Percentiles rank a stretch among this genome's conserved stretches.
These are phyloP conservation scores for Linum lewisii DNA, from an alignment of 345 rosid species.

Conservation along the genomic window DNA sequence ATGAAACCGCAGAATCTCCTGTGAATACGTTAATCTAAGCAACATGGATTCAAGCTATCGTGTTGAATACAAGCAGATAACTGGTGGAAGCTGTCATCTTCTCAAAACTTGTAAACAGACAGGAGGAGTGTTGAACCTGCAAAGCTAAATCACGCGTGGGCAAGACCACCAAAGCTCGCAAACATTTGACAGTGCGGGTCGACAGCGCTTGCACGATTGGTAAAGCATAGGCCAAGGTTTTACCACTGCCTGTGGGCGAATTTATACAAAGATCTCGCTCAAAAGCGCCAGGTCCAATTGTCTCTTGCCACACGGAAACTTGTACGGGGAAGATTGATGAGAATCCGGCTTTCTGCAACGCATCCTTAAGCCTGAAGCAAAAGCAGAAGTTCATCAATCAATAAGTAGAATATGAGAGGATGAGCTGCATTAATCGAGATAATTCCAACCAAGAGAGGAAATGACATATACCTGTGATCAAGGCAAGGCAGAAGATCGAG, in stretches of 20 bases:
- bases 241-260: conserved; percentile 93
- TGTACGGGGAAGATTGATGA: conserved; percentile 74
- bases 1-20: background rate
- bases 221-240: conserved; percentile 83
- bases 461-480: conserved; percentile 43
- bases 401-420: background rate
- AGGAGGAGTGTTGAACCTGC: conserved; percentile 39
- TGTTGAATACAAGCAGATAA: background rate
- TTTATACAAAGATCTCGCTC: conserved; percentile 81
- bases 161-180: conserved; percentile 85
- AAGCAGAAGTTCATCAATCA: background rate
- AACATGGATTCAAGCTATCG: background rate
- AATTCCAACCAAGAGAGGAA: background rate
- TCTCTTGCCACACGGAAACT: conserved; percentile 90
- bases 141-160: conserved; percentile 92
- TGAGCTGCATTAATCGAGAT: background rate
- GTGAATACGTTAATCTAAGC: background rate
- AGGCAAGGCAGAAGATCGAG: conserved; percentile 64
- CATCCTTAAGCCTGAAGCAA: conserved; percentile 49
- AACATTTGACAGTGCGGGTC: conserved; percentile 52
- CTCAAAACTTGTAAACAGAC: background rate
- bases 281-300: conserved; percentile 78
- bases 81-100: background rate
- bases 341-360: conserved; percentile 52
- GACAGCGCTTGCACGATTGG: conserved; percentile 74